A percentile compares a stretch with the other conserved stretches of the same genome.
Evolutionary conservation across 1,284 basidiomycete genomes (phyloP).

Genomic region (Porodaedalea pini): DNA sequence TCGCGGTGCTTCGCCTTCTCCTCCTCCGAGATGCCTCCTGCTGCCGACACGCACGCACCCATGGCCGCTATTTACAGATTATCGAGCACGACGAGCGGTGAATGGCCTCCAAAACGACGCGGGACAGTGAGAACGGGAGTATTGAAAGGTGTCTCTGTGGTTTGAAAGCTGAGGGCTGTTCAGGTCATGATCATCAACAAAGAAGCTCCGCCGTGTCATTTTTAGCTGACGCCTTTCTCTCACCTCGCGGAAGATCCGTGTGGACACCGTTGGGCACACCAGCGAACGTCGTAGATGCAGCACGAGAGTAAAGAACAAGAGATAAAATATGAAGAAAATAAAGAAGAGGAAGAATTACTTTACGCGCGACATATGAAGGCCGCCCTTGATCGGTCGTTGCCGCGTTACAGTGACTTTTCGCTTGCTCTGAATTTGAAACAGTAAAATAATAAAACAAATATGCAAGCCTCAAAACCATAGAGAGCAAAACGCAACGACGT

Average conservation of each 20-base stretch:
- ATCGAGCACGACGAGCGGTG: neutral
- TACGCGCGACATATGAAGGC: neutral
- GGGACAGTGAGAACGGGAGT: neutral
- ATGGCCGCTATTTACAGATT: slow-evolving; percentile 36
- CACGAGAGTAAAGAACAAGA: neutral
- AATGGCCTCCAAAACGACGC: neutral
- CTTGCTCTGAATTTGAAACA: no score
- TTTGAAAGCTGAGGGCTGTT: no score
- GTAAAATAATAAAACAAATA: no score
- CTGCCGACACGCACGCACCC: slow-evolving; percentile 74
- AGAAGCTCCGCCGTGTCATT: neutral
- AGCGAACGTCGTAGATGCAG: no score
- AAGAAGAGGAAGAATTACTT: neutral
- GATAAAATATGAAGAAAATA: neutral
- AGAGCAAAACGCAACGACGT: no score
- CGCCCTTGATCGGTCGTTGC: no score
- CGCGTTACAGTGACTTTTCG: no score
- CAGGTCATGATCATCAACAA: slow-evolving; percentile 10
- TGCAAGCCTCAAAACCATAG: no score
- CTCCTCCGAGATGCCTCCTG: slow-evolving; percentile 48
- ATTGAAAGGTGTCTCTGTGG: neutral
- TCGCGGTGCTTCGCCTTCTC: slow-evolving; percentile 62
- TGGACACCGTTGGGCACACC: neutral
- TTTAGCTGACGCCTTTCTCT: neutral
- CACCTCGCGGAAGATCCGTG: neutral